Conservation (phyloP, 208 protist species). For the Wallacemonas collosoma region DNA sequence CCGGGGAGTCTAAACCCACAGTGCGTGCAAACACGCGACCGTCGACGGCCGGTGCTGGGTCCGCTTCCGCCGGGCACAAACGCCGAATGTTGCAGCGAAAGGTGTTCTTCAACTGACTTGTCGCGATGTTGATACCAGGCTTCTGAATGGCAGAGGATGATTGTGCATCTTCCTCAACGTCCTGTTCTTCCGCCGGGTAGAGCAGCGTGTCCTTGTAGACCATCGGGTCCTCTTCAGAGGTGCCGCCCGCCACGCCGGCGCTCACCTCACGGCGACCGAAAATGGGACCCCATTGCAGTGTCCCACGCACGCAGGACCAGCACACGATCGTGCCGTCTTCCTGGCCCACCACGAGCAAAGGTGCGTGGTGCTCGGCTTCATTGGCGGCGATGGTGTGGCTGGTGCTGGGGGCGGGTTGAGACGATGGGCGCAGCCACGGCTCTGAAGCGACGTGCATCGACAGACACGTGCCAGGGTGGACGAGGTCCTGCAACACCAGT, state of each 20-base stretch:
- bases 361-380: neutral
- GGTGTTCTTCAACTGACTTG: constrained; percentile 24
- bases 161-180: constrained; percentile 33
- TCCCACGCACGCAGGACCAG: constrained; percentile 29
- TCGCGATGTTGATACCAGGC: constrained; percentile 16
- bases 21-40: neutral
- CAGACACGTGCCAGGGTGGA: constrained; percentile 16
- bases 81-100: constrained; percentile 42
- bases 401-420: neutral
- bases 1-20: neutral
- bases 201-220: constrained; percentile 38
- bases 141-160: constrained; percentile 11
- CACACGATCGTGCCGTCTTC: constrained; percentile 43
- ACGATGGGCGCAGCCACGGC: neutral
- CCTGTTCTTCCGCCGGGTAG: constrained; percentile 38
- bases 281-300: constrained; percentile 10
- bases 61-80: constrained; percentile 2
- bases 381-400: neutral
- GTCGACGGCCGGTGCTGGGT: neutral
- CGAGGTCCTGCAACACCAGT: constrained; percentile 16
- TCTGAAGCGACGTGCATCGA: constrained; percentile 14
- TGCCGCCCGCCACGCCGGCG: neutral
- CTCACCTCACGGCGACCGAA: neutral
- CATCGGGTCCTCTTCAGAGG: neutral
- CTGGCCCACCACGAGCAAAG: constrained; percentile 37